A percentile compares a stretch with the other conserved stretches of the same genome.
Evolutionary conservation across 352 stramenopile species (phyloP).

Genomic region (Saprolegnia diclina): DNA sequence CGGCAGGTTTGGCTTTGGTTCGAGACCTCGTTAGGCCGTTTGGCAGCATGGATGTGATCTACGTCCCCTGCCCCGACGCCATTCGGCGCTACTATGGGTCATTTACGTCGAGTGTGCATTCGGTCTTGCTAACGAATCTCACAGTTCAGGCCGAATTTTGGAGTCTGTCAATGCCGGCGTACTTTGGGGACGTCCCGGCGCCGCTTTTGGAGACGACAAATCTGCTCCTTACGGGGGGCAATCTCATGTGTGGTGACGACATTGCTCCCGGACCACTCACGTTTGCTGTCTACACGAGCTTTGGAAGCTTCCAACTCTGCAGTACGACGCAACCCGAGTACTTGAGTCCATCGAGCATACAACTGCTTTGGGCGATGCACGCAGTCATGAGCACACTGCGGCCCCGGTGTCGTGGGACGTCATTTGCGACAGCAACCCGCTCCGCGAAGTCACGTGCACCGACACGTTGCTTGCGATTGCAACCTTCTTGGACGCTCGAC

Average conservation of each 20-base stretch:
- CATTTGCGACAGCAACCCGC: background rate
- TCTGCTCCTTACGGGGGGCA: background rate
- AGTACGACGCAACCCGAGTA: background rate
- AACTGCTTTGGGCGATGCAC: background rate
- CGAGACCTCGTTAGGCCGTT: background rate
- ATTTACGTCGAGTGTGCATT: background rate
- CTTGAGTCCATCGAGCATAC: background rate
- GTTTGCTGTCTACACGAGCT: background rate
- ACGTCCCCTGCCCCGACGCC: background rate
- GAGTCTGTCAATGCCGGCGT: background rate
- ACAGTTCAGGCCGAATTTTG: background rate
- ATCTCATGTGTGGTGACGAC: background rate
- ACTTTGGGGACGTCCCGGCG: background rate
- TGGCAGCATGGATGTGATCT: background rate
- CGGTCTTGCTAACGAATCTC: background rate
- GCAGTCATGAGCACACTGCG: background rate
- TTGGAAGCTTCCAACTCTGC: background rate
- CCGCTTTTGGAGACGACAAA: background rate
- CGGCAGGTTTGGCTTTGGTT: background rate
- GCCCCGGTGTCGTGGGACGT: background rate
- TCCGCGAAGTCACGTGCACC: background rate
- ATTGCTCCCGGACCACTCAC: background rate
- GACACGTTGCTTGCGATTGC: background rate
- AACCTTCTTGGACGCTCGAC: background rate
- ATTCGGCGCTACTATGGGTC: background rate